Evolutionary conservation across 139 green algal genomes (phyloP).

Genomic region (Chlorella vulgaris): DNA sequence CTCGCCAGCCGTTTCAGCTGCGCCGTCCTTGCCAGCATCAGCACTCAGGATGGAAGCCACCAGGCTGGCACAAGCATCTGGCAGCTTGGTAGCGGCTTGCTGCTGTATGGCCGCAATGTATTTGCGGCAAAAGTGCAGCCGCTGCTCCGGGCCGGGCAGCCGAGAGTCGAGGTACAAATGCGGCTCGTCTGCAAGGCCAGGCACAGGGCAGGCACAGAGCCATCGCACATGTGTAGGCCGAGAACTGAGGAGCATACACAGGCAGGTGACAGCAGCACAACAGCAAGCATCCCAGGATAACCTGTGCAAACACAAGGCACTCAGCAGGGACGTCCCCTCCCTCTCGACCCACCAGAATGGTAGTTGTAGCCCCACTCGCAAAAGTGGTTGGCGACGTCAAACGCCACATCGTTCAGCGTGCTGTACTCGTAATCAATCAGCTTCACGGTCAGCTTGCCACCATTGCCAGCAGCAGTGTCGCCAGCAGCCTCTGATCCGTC

Average conservation of each 20-base stretch:
- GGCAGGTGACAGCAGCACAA: too few species aligned
- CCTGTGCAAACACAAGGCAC: too few species aligned
- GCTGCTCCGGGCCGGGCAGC: constrained; percentile 55
- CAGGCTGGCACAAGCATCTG: not conserved
- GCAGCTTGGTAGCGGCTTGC: not conserved
- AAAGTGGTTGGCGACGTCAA: constrained; percentile 82
- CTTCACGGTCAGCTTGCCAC: constrained; percentile 2
- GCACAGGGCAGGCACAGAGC: not conserved
- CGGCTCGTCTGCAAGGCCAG: not conserved
- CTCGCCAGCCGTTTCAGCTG: not conserved
- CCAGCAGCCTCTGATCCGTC: not conserved
- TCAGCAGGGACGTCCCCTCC: too few species aligned
- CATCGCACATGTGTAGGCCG: too few species aligned
- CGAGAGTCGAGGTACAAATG: constrained; percentile 55
- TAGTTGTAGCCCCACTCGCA: constrained; percentile 76
- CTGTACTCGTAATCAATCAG: constrained; percentile 83
- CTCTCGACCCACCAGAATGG: constrained; percentile 3
- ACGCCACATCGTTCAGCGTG: constrained; percentile 44
- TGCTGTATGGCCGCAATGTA: constrained; percentile 50
- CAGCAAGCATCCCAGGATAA: too few species aligned
- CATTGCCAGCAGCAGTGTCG: not conserved
- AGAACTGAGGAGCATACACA: too few species aligned
- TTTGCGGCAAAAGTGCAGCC: constrained; percentile 34
- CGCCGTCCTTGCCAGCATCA: not conserved
- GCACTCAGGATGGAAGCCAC: not conserved